Percentiles rank a stretch among this genome's conserved stretches.
Conservation (phyloP, 176 grass and related monocot genomes). For the Carex myosuroides region DNA sequence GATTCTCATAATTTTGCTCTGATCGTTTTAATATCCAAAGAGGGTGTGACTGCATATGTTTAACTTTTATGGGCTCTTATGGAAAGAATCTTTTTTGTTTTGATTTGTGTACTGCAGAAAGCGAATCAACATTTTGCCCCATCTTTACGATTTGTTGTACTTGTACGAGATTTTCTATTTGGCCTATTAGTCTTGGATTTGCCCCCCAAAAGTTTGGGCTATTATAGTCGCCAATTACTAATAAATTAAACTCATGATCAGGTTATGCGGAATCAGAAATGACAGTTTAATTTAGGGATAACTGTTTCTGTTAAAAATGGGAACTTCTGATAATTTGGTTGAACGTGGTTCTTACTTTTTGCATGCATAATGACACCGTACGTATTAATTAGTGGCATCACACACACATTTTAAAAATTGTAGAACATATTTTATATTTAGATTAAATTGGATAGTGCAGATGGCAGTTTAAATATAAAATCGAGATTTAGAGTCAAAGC, state of each 20-base stretch:
- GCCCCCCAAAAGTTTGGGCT: not conserved
- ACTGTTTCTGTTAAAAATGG: not conserved
- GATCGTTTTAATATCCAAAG: not conserved
- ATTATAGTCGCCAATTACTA: not conserved
- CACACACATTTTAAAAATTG: too few relatives aligned
- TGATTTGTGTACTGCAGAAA: not conserved
- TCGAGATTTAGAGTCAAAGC: not conserved
- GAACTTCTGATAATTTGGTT: not conserved
- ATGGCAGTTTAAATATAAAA: too few relatives aligned
- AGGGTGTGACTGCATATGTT: not conserved
- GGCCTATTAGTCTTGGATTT: not conserved
- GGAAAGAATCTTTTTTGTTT: not conserved
- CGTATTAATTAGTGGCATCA: not conserved
- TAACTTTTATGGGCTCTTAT: not conserved
- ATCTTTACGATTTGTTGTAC: not conserved
- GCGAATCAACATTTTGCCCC: not conserved
- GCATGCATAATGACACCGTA: not conserved
- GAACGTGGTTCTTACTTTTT: not conserved
- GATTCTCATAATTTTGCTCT: not conserved
- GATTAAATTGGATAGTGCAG: not conserved
- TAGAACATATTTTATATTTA: not conserved
- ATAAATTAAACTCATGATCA: not conserved
- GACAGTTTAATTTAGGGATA: not conserved
- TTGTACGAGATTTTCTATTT: not conserved
- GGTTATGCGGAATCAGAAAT: not conserved